Percentiles rank a stretch among this genome's conserved stretches.
Evolutionary conservation across 306 rosid species (phyloP).

Genomic region (Mimosa pudica): DNA sequence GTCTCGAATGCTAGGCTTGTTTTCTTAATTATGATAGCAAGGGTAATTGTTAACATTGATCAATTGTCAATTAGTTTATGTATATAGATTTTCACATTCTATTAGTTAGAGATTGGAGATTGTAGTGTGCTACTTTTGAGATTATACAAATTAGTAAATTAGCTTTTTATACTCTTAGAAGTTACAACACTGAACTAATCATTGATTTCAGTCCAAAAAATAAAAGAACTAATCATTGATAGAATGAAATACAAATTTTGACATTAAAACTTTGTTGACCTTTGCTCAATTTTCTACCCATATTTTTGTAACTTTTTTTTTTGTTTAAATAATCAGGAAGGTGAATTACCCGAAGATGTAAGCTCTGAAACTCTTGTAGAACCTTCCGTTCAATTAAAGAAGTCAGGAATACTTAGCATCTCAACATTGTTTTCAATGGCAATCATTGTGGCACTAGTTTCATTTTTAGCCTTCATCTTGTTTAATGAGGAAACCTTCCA

Average conservation of each 20-base stretch:
- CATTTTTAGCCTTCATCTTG: constrained; percentile 41
- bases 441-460: constrained; percentile 44
- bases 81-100: not conserved
- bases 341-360: constrained; percentile 50
- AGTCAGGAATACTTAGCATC: constrained; percentile 40
- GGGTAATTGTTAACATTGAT: constrained; percentile 7
- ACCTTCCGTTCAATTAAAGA: constrained; percentile 38
- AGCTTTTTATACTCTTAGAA: constrained; percentile 1
- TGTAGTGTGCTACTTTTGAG: constrained; percentile 1
- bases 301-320: not conserved
- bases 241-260: not conserved
- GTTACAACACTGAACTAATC: constrained; percentile 1
- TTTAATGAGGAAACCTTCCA: constrained; percentile 44
- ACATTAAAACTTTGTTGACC: not conserved
- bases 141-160: not conserved
- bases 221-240: constrained; percentile 24
- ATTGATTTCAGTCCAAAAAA: too few species aligned
- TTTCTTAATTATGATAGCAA: not conserved
- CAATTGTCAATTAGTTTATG: not conserved
- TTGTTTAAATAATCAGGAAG: constrained; percentile 52
- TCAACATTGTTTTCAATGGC: constrained; percentile 40
- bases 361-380: constrained; percentile 34
- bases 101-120: not conserved
- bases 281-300: constrained; percentile 1
- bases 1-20: not conserved